Percentiles rank a stretch among this genome's conserved stretches.
These are phyloP conservation scores for Atkinsonella texensis DNA, from an alignment of 2,329 filamentous ascomycete species.

Conservation along the genomic window DNA sequence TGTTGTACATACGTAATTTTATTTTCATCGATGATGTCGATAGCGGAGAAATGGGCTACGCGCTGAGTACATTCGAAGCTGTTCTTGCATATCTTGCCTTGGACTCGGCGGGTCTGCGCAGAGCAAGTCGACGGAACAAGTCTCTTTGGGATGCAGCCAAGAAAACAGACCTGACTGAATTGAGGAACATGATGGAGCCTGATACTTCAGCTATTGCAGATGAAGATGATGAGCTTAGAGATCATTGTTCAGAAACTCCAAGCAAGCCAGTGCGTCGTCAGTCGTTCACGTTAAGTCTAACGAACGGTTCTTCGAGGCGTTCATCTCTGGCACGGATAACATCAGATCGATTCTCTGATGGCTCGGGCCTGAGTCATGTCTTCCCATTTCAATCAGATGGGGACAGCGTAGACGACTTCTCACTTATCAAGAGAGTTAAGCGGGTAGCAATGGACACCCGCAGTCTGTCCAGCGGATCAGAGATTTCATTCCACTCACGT, in stretches of 20 bases:
- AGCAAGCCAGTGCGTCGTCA: slow-evolving; percentile 33
- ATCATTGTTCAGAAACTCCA: slow-evolving; percentile 33
- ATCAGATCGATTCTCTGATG: slow-evolving; percentile 41
- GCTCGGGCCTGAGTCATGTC: slow-evolving; percentile 63
- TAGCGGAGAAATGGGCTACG: slow-evolving; percentile 90
- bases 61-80: slow-evolving; percentile 88
- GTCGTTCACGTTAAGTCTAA: slow-evolving; percentile 35
- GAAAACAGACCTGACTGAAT: slow-evolving; percentile 60
- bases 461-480: slow-evolving; percentile 79
- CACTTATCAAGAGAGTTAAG: slow-evolving; percentile 45
- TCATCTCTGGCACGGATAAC: slow-evolving; percentile 30
- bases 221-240: slow-evolving; percentile 27
- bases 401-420: slow-evolving; percentile 30
- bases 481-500: slow-evolving; percentile 69
- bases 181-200: slow-evolving; percentile 72
- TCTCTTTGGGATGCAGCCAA: slow-evolving; percentile 78
- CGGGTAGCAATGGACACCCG: slow-evolving; percentile 82
- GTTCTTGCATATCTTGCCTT: slow-evolving; percentile 78
- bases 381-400: slow-evolving; percentile 66
- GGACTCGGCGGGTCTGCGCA: slow-evolving; percentile 70
- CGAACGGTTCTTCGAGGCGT: slow-evolving; percentile 31
- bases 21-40: slow-evolving; percentile 98
- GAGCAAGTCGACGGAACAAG: slow-evolving; percentile 76
- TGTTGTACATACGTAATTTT: slow-evolving; percentile 94
- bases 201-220: slow-evolving; percentile 37